phyloP scores from a whole-genome alignment of 2,329 filamentous ascomycete species.

The Aspergillus pseudoterreus region DNA sequence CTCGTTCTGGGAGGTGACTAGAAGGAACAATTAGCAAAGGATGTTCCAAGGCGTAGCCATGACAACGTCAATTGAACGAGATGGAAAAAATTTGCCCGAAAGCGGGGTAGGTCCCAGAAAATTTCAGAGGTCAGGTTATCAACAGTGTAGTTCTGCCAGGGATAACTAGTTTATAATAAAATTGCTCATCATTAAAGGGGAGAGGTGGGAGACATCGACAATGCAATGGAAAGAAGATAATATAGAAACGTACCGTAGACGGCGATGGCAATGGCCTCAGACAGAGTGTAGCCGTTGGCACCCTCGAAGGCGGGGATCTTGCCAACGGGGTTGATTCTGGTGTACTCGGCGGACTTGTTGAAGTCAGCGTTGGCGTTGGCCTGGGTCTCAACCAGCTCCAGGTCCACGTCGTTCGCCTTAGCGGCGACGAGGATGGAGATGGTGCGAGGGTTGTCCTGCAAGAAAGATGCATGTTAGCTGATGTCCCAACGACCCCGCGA shows the following conservation, averaged over 20 bases:
- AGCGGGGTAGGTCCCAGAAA: constrained; percentile 53
- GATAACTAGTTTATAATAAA: constrained; percentile 77
- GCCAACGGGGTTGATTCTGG: constrained; percentile 79
- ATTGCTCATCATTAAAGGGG: constrained; percentile 66
- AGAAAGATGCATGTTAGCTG: constrained; percentile 8
- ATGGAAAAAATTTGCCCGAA: constrained; percentile 18
- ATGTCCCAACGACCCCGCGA: constrained; percentile 14
- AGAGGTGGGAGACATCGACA: constrained; percentile 8
- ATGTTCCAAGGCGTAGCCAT: constrained; percentile 12
- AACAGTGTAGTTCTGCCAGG: constrained; percentile 96
- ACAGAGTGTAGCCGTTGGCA: constrained; percentile 83
- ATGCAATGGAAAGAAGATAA: constrained; percentile 14
- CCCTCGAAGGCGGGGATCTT: constrained; percentile 93
- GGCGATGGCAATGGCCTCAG: constrained; percentile 89
- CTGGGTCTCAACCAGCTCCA: constrained; percentile 72
- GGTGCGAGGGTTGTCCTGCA: constrained; percentile 82
- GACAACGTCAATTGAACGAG: constrained; percentile 9
- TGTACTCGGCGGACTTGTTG: constrained; percentile 69
- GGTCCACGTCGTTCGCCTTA: constrained; percentile 93
- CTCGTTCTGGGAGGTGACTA: constrained; percentile 99
- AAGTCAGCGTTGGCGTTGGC: constrained; percentile 52
- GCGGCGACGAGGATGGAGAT: constrained; percentile 86
- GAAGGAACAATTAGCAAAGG: constrained; percentile 22
- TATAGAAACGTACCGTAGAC: constrained; percentile 80
- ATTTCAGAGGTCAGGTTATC: constrained; percentile 73